Base-by-base conservation (phyloP, 2,329 filamentous ascomycete species). In the Pestalotiopsis sp. region DNA sequence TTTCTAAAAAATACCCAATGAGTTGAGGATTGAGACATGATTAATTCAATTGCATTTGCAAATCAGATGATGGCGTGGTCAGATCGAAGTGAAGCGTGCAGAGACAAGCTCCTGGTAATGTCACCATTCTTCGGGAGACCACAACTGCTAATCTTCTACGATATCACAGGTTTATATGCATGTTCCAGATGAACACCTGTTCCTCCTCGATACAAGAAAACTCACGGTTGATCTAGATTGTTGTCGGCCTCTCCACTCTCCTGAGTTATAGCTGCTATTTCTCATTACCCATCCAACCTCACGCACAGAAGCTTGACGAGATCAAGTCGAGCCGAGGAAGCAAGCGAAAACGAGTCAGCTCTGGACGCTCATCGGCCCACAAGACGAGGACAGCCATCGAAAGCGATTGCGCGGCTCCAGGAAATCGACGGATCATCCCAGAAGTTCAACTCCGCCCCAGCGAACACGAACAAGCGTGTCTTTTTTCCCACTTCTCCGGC, bases 1-100 rank as follows among this genome's bases (percentile, higher is more conserved):
- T 61, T 20, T n/a, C 38, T 60, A 17, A 14, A 23, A 17, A 49
- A 68, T 68, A 66, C 62, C 62, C 67, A 25, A 14, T 57, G 56
- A 25, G 20, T 49, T 66, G 20, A 6, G 31, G 31, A 13, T 36
- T 23, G 36, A 36, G 11, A 62, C 27, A 62, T 31, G 27, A 36
- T 23, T 23, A 41, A 36, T 41, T n/a, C 60, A 39, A 63, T 36
- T 39, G 27, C 38, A 14, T 41, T 36, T 23, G 27, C 27, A 59
- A 20, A 17, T n/a, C 45, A n/a, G 20, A 23, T 7, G 7, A 14
- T n/a, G 2, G 5, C 12, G 14, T 36, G 31, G 31, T 36, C 7
- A 36, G 9, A 7, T 2, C 31, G 5, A 7, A 36, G 31, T 36
- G 31, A 36, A 36, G 7, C 31, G 31, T 9, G 31, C 31, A 36